Percentiles rank a stretch among this genome's conserved stretches.
Conservation (phyloP, 371 early-diverging fungal species). For the Apophysomyces variabilis region DNA sequence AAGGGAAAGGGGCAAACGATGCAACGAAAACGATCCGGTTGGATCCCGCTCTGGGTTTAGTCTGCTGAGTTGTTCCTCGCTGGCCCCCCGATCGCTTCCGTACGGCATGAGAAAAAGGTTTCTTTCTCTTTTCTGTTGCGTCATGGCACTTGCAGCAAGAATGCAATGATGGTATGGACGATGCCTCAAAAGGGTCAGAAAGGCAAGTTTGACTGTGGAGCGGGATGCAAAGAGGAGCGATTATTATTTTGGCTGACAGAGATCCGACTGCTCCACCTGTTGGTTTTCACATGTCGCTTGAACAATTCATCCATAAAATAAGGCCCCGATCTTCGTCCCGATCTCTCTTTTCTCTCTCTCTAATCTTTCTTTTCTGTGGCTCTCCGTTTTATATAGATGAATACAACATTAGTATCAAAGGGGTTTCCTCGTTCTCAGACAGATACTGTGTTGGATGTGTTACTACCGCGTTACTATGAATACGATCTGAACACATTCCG, state of each 20-base stretch:
- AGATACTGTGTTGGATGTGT: conserved; percentile 22
- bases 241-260: not conserved
- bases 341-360: not conserved
- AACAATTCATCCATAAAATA: not conserved
- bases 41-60: conserved; percentile 1
- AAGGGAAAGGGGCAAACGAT: not conserved
- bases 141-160: too few species aligned
- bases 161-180: too few species aligned
- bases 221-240: too few species aligned
- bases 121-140: not conserved
- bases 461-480: conserved; percentile 27
- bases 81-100: too few species aligned
- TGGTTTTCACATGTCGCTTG: not conserved
- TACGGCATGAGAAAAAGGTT: too few species aligned
- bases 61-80: not conserved
- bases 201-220: not conserved
- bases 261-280: not conserved
- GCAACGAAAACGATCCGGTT: not conserved
- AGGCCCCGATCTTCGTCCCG: conserved; percentile 1
- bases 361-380: not conserved
- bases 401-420: conserved; percentile 5
- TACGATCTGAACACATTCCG: conserved; percentile 18
- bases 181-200: too few species aligned
- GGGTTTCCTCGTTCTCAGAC: conserved; percentile 15
- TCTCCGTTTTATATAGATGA: conserved; percentile 11